phyloP scores from a whole-genome alignment of 768 basidiomycete genomes.

The Pulveroboletus sp. region DNA sequence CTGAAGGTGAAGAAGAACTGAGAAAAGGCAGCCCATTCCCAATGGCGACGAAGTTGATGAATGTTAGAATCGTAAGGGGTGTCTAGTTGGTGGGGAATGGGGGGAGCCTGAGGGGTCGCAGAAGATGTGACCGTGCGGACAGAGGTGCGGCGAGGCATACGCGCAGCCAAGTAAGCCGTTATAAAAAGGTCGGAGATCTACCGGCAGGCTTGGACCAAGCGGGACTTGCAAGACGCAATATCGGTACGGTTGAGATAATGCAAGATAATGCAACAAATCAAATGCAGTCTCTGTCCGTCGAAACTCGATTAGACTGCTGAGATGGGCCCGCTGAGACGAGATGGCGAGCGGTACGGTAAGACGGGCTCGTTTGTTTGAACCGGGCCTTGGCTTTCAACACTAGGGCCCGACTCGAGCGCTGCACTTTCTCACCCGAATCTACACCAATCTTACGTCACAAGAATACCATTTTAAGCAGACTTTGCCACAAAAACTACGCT shows the following conservation, averaged over 20 bases:
- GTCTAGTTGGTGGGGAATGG: constrained; percentile 25
- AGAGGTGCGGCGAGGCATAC: constrained; percentile 57
- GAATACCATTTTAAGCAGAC: constrained; percentile 2
- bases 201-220: constrained; percentile 23
- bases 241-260: constrained; percentile 16
- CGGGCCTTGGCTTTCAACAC: neutral
- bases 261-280: constrained; percentile 21
- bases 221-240: constrained; percentile 18
- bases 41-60: constrained; percentile 62
- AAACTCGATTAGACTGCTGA: constrained; percentile 12
- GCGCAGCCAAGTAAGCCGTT: constrained; percentile 33
- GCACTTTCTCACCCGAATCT: constrained; percentile 16
- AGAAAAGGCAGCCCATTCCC: constrained; percentile 90
- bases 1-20: constrained; percentile 89
- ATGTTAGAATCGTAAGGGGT: constrained; percentile 38
- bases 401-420: constrained; percentile 5
- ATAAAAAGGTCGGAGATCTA: constrained; percentile 37
- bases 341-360: neutral
- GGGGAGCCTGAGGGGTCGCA: constrained; percentile 27
- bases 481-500: constrained; percentile 17
- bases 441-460: constrained; percentile 21
- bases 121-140: constrained; percentile 33
- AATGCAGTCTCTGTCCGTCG: constrained; percentile 5
- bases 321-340: constrained; percentile 12
- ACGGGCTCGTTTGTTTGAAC: neutral